A percentile compares a stretch with the other conserved stretches of the same genome.
These are phyloP conservation scores for Globisporangium yorkense DNA, from an alignment of 352 stramenopile species.

Conservation along the genomic window DNA sequence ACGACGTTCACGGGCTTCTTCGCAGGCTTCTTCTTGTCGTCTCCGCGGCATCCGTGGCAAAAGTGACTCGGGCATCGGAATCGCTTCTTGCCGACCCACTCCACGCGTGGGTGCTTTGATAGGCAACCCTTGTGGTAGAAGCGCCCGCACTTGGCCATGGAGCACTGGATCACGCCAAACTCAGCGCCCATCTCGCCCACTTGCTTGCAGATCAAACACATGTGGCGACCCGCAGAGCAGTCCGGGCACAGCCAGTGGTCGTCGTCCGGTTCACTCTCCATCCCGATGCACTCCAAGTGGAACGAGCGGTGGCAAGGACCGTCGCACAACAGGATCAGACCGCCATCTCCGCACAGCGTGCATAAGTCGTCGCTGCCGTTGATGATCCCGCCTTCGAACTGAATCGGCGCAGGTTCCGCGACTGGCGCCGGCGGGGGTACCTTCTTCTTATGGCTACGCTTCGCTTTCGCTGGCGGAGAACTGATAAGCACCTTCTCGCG, in stretches of 20 bases:
- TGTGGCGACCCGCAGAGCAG: slow-evolving; percentile 84
- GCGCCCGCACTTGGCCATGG: slow-evolving; percentile 88
- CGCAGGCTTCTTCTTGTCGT: slow-evolving; percentile 19
- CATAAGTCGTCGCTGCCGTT: slow-evolving; percentile 90
- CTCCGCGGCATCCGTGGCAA: slow-evolving; percentile 63
- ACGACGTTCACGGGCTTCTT: slow-evolving; percentile 54
- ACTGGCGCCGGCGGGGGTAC: neutral
- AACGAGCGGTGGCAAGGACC: slow-evolving; percentile 91
- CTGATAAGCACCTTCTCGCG: slow-evolving; percentile 1
- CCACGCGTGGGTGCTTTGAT: slow-evolving; percentile 60
- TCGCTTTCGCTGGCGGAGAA: slow-evolving; percentile 13
- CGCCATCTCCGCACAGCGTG: slow-evolving; percentile 88
- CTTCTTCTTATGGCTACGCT: slow-evolving; percentile 18
- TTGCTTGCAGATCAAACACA: slow-evolving; percentile 90
- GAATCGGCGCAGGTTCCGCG: slow-evolving; percentile 8
- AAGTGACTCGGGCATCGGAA: slow-evolving; percentile 91
- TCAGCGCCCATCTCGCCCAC: slow-evolving; percentile 86
- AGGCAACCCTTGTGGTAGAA: slow-evolving; percentile 91
- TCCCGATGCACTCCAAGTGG: slow-evolving; percentile 89
- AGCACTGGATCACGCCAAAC: slow-evolving; percentile 89
- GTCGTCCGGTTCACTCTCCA: slow-evolving; percentile 76
- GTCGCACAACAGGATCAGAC: slow-evolving; percentile 89
- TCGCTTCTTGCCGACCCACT: slow-evolving; percentile 85
- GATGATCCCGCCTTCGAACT: slow-evolving; percentile 53
- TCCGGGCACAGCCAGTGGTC: slow-evolving; percentile 90